Percentiles rank a stretch among this genome's conserved stretches.
These are phyloP conservation scores for Ambrosiella beaveri DNA, from an alignment of 2,329 filamentous ascomycete genomes.

Conservation along the genomic window DNA sequence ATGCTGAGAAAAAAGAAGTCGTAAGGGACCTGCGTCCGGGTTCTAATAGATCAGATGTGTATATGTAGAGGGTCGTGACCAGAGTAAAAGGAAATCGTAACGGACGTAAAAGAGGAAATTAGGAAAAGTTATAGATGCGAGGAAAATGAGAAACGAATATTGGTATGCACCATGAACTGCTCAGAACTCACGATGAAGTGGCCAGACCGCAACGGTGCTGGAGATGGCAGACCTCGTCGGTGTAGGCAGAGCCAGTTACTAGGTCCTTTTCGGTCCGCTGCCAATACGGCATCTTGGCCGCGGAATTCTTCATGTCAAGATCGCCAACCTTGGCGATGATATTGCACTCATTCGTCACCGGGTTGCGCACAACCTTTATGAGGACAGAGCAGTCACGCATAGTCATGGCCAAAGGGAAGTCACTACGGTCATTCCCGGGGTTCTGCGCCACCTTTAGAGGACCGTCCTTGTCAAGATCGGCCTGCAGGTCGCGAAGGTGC, in stretches of 20 bases:
- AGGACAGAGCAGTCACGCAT: slow-evolving; percentile 65
- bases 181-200: neutral
- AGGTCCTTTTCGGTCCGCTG: slow-evolving; percentile 42
- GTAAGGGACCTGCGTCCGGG: slow-evolving; percentile 2
- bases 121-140: neutral
- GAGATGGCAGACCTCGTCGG: slow-evolving; percentile 17
- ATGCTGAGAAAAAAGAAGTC: neutral
- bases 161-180: neutral
- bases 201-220: slow-evolving; percentile 6
- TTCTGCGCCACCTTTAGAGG: slow-evolving; percentile 27
- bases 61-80: neutral
- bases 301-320: slow-evolving; percentile 56
- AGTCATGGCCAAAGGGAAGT: slow-evolving; percentile 59
- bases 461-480: slow-evolving; percentile 26
- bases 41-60: neutral
- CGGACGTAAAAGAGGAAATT: slow-evolving; percentile 1
- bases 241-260: slow-evolving; percentile 47
- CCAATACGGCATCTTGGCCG: slow-evolving; percentile 54
- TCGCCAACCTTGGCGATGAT: slow-evolving; percentile 38
- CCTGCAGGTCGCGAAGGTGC: slow-evolving; percentile 22
- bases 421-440: slow-evolving; percentile 15
- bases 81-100: slow-evolving; percentile 1
- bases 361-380: slow-evolving; percentile 31
- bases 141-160: slow-evolving; percentile 1
- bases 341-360: slow-evolving; percentile 14